Evolutionary conservation across 192 early-diverging fungal genomes (phyloP).

Genomic region (Coemansia sp.): DNA sequence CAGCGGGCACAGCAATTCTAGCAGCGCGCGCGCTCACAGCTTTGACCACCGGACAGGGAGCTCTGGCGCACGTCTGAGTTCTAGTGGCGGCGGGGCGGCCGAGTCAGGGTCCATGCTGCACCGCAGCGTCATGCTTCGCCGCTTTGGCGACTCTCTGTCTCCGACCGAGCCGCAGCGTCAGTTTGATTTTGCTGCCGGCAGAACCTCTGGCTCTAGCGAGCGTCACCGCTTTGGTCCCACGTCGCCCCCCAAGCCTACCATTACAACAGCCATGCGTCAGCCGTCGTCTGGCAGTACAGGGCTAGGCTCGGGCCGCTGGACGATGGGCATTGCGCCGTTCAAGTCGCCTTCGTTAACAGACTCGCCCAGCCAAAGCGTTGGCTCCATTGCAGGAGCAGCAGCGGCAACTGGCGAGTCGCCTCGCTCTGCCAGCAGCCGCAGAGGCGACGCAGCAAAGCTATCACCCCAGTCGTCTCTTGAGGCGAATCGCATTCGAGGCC

Average conservation of each 20-base stretch:
- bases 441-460: not conserved
- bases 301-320: slow-evolving; percentile 29
- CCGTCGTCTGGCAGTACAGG: slow-evolving; percentile 33
- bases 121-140: slow-evolving; percentile 47
- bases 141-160: slow-evolving; percentile 44
- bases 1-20: slow-evolving; percentile 7
- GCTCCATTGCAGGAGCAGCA: slow-evolving; percentile 5
- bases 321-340: slow-evolving; percentile 52
- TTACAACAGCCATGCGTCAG: slow-evolving; percentile 8
- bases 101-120: slow-evolving; percentile 41
- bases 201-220: not conserved
- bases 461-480: not conserved
- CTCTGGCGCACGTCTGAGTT: slow-evolving; percentile 21
- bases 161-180: slow-evolving; percentile 31
- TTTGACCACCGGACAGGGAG: slow-evolving; percentile 20
- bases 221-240: not conserved
- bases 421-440: not conserved
- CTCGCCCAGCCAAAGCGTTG: slow-evolving; percentile 22
- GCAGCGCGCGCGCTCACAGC: slow-evolving; percentile 24
- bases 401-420: not conserved
- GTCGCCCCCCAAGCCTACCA: slow-evolving; percentile 28
- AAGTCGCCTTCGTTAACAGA: slow-evolving; percentile 52
- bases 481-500: slow-evolving; percentile 9
- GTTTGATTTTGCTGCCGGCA: not conserved
- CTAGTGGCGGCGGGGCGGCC: slow-evolving; percentile 20